Percentiles rank a stretch among this genome's conserved stretches.
Evolutionary conservation across 2,329 filamentous ascomycete species (phyloP).

Genomic region (Fusarium veterinarium): DNA sequence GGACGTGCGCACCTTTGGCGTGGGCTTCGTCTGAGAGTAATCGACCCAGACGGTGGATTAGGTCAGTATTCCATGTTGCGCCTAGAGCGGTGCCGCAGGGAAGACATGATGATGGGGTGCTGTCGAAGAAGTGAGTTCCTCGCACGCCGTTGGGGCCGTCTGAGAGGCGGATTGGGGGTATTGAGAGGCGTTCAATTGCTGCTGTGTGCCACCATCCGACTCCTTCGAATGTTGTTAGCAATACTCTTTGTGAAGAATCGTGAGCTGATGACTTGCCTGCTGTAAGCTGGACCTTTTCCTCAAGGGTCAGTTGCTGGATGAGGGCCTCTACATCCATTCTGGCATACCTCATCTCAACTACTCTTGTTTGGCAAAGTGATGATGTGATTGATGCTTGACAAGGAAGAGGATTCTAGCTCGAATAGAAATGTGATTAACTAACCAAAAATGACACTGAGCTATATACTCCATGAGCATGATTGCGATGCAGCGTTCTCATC

Average conservation of each 20-base stretch:
- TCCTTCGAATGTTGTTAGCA: background rate
- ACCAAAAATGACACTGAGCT: background rate
- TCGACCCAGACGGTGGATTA: background rate
- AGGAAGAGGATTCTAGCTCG: background rate
- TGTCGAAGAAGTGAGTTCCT: constrained; percentile 40
- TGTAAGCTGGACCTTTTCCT: background rate
- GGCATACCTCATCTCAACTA: background rate
- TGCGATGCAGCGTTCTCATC: background rate
- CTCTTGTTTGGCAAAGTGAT: background rate
- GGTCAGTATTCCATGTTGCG: background rate
- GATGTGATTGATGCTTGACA: background rate
- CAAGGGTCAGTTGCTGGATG: background rate
- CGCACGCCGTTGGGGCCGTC: constrained; percentile 39
- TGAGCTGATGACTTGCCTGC: background rate
- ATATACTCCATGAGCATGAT: background rate
- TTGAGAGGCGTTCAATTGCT: constrained; percentile 25
- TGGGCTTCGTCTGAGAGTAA: background rate
- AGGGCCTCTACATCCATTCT: constrained; percentile 4
- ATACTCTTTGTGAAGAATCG: too few relatives aligned
- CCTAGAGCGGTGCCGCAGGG: constrained; percentile 33
- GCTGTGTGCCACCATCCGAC: constrained; percentile 27
- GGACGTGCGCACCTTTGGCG: background rate
- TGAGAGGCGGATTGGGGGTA: constrained; percentile 8
- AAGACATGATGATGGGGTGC: constrained; percentile 36
- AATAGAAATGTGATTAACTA: background rate